phyloP scores from a whole-genome alignment of 805 yeast genomes.

The Schizosaccharomyces lindneri region DNA sequence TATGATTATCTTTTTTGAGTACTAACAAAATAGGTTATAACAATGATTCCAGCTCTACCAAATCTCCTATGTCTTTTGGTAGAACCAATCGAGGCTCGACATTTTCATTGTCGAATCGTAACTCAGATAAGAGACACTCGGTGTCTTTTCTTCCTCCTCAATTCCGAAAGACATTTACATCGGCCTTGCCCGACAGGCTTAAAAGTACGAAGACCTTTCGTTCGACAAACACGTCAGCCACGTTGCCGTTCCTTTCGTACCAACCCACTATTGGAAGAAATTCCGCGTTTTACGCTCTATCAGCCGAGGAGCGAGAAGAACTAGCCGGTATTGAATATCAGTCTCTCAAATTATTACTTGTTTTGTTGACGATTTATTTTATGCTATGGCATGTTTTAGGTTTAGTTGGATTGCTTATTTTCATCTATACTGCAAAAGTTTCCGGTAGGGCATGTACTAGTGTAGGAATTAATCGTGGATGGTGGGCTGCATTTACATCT shows the following conservation, averaged over 20 bases:
- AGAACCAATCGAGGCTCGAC: neutral
- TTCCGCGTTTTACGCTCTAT: constrained; percentile 63
- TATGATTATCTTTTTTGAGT: neutral
- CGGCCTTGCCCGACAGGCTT: constrained; percentile 4
- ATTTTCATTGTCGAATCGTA: constrained; percentile 1
- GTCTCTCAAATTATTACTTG: constrained; percentile 51
- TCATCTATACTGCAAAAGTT: constrained; percentile 22
- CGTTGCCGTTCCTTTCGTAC: constrained; percentile 55
- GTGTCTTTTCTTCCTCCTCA: neutral
- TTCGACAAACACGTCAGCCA: constrained; percentile 17
- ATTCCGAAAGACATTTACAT: constrained; percentile 1
- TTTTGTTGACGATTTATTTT: constrained; percentile 30
- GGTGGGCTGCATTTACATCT: constrained; percentile 86
- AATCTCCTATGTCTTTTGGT: too few relatives aligned
- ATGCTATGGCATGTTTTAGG: constrained; percentile 50
- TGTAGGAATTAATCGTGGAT: constrained; percentile 46
- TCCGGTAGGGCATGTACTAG: constrained; percentile 23
- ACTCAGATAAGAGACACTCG: neutral
- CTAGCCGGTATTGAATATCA: constrained; percentile 93
- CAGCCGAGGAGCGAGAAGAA: constrained; percentile 71
- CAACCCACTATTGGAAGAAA: constrained; percentile 79
- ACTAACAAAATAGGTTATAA: neutral
- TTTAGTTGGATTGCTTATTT: constrained; percentile 23
- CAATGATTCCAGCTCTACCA: too few relatives aligned
- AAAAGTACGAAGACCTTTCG: constrained; percentile 5